Evolutionary conservation across 2,329 filamentous ascomycete genomes (phyloP).

Genomic region (Colletotrichum higginsianum): DNA sequence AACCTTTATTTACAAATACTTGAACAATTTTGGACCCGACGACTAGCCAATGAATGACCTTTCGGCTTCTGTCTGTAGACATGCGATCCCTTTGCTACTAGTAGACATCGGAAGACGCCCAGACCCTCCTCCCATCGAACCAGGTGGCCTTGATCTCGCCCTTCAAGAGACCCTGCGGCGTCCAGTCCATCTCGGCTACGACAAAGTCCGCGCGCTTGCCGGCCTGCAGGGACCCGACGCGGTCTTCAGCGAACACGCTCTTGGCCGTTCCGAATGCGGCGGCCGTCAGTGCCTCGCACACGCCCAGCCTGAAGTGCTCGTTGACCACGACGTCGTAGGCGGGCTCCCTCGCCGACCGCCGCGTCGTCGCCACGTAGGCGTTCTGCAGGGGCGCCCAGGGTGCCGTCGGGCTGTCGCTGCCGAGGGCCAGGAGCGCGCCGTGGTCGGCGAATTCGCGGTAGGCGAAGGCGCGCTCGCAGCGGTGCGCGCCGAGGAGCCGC

Average conservation of each 20-base stretch:
- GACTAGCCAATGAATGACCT: background rate
- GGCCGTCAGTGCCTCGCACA: slow-evolving; percentile 63
- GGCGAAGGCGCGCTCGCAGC: slow-evolving; percentile 68
- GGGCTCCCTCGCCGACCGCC: slow-evolving; percentile 63
- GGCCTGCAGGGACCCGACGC: slow-evolving; percentile 61
- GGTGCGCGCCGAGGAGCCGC: slow-evolving; percentile 62
- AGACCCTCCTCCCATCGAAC: slow-evolving; percentile 59
- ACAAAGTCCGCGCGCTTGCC: slow-evolving; percentile 68
- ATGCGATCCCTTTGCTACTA: background rate
- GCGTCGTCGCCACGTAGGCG: slow-evolving; percentile 66
- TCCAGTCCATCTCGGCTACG: slow-evolving; percentile 65
- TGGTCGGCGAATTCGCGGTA: slow-evolving; percentile 68
- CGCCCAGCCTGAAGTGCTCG: slow-evolving; percentile 60
- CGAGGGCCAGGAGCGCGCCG: slow-evolving; percentile 65
- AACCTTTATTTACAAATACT: slow-evolving; percentile 19
- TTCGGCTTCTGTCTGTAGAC: too few relatives aligned
- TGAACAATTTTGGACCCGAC: background rate
- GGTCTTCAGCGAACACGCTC: slow-evolving; percentile 64
- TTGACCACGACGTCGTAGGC: slow-evolving; percentile 58
- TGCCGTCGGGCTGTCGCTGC: slow-evolving; percentile 67
- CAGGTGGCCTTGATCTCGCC: slow-evolving; percentile 63
- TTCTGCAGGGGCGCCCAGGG: slow-evolving; percentile 64
- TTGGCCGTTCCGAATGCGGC: slow-evolving; percentile 64
- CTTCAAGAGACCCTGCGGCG: slow-evolving; percentile 57
- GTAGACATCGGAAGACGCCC: slow-evolving; percentile 25